phyloP scores from a whole-genome alignment of 2,329 filamentous ascomycete genomes.

The Fusarium vanettenii region DNA sequence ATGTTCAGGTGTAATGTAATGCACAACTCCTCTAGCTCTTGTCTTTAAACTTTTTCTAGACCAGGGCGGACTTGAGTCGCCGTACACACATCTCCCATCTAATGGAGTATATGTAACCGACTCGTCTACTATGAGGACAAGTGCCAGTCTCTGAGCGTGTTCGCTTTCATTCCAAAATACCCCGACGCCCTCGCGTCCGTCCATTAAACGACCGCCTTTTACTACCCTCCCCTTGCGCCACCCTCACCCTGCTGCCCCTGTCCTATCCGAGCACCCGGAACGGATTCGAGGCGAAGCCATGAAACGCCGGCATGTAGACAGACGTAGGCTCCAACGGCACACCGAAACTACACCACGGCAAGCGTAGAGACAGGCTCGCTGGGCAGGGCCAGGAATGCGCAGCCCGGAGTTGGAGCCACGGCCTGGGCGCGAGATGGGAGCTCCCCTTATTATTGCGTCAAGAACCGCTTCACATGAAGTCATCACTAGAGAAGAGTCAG shows the following conservation, averaged over 20 bases:
- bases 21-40: slow-evolving; percentile 8
- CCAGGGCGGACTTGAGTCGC: neutral
- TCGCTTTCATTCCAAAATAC: slow-evolving; percentile 13
- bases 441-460: slow-evolving; percentile 12
- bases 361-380: slow-evolving; percentile 6
- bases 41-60: neutral
- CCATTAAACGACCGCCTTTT: slow-evolving; percentile 5
- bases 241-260: slow-evolving; percentile 10
- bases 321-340: slow-evolving; percentile 3
- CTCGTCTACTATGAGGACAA: slow-evolving; percentile 10
- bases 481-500: slow-evolving; percentile 62
- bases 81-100: slow-evolving; percentile 12
- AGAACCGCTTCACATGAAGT: slow-evolving; percentile 73
- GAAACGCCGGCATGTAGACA: neutral
- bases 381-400: slow-evolving; percentile 10
- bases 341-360: neutral
- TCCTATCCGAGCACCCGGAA: slow-evolving; percentile 11
- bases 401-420: slow-evolving; percentile 18
- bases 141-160: slow-evolving; percentile 2
- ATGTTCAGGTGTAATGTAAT: neutral
- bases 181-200: slow-evolving; percentile 9
- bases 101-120: slow-evolving; percentile 6
- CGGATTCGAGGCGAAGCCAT: slow-evolving; percentile 16
- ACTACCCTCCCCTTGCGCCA: slow-evolving; percentile 6
- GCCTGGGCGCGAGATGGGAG: slow-evolving; percentile 7